Base-by-base conservation (phyloP, 75 land plant genomes). In the Picea glauca region DNA sequence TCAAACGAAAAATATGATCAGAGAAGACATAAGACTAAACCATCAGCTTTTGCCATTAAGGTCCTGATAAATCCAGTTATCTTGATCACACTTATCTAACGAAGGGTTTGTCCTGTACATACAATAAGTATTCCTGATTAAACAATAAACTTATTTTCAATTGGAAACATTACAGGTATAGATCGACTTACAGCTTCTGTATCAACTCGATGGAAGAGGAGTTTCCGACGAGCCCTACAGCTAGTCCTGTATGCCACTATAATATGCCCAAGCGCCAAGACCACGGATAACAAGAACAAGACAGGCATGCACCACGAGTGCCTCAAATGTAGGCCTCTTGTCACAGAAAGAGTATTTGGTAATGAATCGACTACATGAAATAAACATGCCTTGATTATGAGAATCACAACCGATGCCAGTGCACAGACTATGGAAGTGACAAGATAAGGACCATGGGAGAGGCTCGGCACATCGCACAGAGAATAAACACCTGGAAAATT, bases 361-460 rank as follows among this genome's bases (percentile, higher is more conserved):
- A 78, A 63, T 79, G 81, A 84, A 43, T 83, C 85, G 58, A 63
- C 43, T 1, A 78, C 75, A 62, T 81, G 62, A 58, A 85, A 92
- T 30, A 96, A 66, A 76, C 84, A 87, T 30, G 89, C 90, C 81
- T 96, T 96, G 1, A 88, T 88, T 0, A 87, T 81, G 32, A 93
- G 86, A 59, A 90, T 56, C 40, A 86, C 76, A 58, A 90, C 81
- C 5, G 94, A 93, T 59, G 76, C 62, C n/a, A 90, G 21, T 4
- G 93, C 90, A 57, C 81, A 91, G 1, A 93, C 67, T 8, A 86
- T 79, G 11, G 88, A 85, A 2, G 86, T 89, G 59, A 90, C 90
- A 76, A 96, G 83, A 78, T 96, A 96, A 8, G 94, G 94, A 5
- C 99, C 93, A 40, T 92, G 85, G 1, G 89, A 92, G 35, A 93